These are phyloP conservation scores for Diaporthe ampelina DNA, from an alignment of 2,329 filamentous ascomycete species.

Conservation along the genomic window DNA sequence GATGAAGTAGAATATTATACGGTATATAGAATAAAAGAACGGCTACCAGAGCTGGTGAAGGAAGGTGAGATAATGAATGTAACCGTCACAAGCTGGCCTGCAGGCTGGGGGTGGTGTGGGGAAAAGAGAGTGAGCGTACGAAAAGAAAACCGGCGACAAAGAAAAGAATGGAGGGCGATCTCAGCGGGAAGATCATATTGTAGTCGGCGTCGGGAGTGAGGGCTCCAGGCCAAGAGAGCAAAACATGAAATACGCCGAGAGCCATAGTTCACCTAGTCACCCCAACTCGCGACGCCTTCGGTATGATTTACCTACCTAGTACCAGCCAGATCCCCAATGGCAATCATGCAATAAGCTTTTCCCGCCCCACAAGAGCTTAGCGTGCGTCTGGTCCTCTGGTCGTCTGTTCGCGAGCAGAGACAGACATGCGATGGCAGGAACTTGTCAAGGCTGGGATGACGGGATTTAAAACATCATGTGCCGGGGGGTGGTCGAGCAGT, in stretches of 20 bases:
- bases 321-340: constrained; percentile 24
- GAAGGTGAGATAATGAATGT: constrained; percentile 18
- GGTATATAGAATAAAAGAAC: constrained; percentile 29
- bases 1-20: constrained; percentile 24
- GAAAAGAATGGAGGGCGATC: constrained; percentile 32
- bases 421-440: constrained; percentile 30
- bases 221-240: constrained; percentile 22
- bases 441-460: constrained; percentile 22
- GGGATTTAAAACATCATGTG: constrained; percentile 21
- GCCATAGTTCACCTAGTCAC: not conserved
- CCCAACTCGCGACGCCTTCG: constrained; percentile 24
- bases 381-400: not conserved
- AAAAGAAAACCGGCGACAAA: constrained; percentile 16
- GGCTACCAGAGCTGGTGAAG: constrained; percentile 37
- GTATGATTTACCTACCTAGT: constrained; percentile 31
- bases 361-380: constrained; percentile 12
- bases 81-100: constrained; percentile 35
- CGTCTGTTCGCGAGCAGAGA: too few species aligned
- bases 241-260: constrained; percentile 14
- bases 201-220: constrained; percentile 7
- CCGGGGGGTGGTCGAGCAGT: constrained; percentile 2
- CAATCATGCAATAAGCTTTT: constrained; percentile 33
- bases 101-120: constrained; percentile 25
- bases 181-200: constrained; percentile 1
- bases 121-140: not conserved